These are phyloP conservation scores for Ustulina deusta DNA, from an alignment of 2,329 filamentous ascomycete species.

Conservation along the genomic window DNA sequence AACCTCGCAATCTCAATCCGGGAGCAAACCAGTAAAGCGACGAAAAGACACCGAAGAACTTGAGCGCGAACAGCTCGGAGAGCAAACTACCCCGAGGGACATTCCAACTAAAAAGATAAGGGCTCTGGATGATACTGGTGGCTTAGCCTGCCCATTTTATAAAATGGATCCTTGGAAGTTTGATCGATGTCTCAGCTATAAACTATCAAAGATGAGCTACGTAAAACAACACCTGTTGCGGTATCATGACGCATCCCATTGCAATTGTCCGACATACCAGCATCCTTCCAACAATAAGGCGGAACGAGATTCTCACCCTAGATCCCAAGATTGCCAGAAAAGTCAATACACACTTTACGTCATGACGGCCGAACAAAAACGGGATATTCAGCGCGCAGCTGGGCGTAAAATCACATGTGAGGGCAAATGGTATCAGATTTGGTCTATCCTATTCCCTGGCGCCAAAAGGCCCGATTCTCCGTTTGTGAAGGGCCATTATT, in stretches of 20 bases:
- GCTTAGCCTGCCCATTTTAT: conserved; percentile 19
- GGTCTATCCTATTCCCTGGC: conserved; percentile 17
- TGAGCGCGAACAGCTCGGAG: neutral
- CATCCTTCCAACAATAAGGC: neutral
- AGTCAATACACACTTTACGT: neutral
- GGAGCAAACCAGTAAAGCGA: neutral
- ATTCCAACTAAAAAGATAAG: neutral
- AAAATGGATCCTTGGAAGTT: conserved; percentile 16
- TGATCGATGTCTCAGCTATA: conserved; percentile 11
- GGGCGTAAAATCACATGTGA: conserved; percentile 8
- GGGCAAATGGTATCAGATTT: conserved; percentile 16
- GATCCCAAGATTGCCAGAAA: no score
- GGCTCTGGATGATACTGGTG: neutral
- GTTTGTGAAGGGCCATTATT: conserved; percentile 7
- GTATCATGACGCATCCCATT: neutral
- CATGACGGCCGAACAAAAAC: conserved; percentile 14
- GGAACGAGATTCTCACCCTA: neutral
- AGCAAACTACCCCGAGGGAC: neutral
- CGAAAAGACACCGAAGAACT: neutral
- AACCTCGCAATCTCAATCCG: neutral
- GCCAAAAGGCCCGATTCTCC: conserved; percentile 6
- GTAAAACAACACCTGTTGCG: conserved; percentile 23
- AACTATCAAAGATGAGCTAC: conserved; percentile 13
- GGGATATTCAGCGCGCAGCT: conserved; percentile 7
- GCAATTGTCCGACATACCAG: neutral